Evolutionary conservation across 345 rosid genomes (phyloP), one percentile per base, ranked within the genome.

Genomic region (Nasturtium officinale): DNA sequence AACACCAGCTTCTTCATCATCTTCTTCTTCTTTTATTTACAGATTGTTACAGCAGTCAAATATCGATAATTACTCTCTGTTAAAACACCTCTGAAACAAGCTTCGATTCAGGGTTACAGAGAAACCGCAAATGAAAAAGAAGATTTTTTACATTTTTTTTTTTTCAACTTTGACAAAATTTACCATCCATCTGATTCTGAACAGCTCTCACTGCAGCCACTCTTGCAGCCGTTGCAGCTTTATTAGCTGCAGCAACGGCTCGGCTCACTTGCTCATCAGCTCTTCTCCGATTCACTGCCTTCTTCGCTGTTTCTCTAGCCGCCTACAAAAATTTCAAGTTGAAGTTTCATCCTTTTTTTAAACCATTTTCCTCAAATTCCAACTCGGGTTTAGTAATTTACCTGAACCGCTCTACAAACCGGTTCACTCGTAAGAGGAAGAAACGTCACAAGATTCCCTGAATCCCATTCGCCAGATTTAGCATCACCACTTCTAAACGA

Each of bases 171-270:
- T 86, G 89, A 77, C 96, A 93, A 89, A 93, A 93, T 81, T 85
- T 89, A 76, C 92, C 92, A 46, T 89, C 98, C 84, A 90, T 85
- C 53, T 80, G 89, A 77, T 89, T 94, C 81, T 89, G 98, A 77
- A 90, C 98, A 26, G 97, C 98, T 85, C 84, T 89, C 29, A 94
- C 85, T 0, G 98, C 96, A 23, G 97, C 97, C 61, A 91, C 97
- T 83, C 99, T 84, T 9, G 99, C 97, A 26, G 99, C 99, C 10
- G 96, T 86, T 20, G 96, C 97, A 4, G 97, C 96, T 46, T 89
- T 81, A 59, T 89, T 94, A 15, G 99, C 99, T 12, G 85, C 91
- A 52, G 67, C 67, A 59, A 85, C 89, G 0, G 89, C 84, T 60
- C 81, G 83, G 79, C 83, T 89, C 73, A 94, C 97, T 72, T 81